These are phyloP conservation scores for Monosporascus cannonballus DNA, from an alignment of 2,329 filamentous ascomycete species.

Conservation along the genomic window DNA sequence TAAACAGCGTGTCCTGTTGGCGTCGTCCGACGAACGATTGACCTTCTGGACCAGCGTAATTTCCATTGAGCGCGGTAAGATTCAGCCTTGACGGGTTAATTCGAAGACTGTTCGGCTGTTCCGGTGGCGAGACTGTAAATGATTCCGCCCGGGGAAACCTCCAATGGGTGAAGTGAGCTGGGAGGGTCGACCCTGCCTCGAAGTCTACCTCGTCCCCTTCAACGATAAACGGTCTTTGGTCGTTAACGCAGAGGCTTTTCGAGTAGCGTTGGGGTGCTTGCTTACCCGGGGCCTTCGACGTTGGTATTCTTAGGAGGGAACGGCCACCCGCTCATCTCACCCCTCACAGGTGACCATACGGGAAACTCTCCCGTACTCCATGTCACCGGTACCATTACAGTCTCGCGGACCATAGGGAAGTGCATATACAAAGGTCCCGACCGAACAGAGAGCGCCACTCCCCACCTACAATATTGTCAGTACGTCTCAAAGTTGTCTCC, in stretches of 20 bases:
- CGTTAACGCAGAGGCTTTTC: constrained; percentile 5
- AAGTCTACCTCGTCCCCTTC: constrained; percentile 42
- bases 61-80: constrained; percentile 46
- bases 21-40: constrained; percentile 49
- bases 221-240: constrained; percentile 33
- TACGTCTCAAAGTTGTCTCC: neutral
- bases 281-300: constrained; percentile 22
- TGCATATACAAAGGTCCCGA: constrained; percentile 31
- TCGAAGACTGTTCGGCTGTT: constrained; percentile 36
- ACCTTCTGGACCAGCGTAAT: constrained; percentile 38
- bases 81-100: constrained; percentile 45
- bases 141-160: constrained; percentile 40
- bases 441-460: constrained; percentile 33
- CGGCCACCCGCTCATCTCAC: constrained; percentile 29
- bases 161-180: constrained; percentile 51
- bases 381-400: constrained; percentile 31
- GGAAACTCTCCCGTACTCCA: constrained; percentile 31
- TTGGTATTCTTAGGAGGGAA: constrained; percentile 9
- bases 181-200: constrained; percentile 34
- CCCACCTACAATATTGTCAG: constrained; percentile 26
- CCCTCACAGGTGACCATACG: constrained; percentile 27
- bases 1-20: constrained; percentile 50
- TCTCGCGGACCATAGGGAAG: constrained; percentile 39
- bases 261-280: constrained; percentile 11
- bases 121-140: constrained; percentile 39